Evolutionary conservation across 1,139 yeast genomes (phyloP), one percentile per base, ranked within the genome.

Genomic region (Kurtzmaniella quercitrusa): DNA sequence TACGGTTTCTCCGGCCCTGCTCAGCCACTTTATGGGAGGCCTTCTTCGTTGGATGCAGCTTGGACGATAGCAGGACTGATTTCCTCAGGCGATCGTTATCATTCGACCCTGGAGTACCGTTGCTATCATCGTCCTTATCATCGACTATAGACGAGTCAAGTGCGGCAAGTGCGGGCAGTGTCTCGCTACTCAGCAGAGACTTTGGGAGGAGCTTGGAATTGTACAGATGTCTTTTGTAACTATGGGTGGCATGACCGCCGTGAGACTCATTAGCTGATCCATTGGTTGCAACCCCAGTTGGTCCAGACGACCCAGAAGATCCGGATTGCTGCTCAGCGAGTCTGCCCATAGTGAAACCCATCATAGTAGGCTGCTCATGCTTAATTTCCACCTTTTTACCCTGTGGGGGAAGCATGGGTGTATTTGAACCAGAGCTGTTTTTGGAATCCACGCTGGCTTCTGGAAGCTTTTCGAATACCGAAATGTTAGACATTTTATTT

Each of bases 11-110:
- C 47, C 98, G 74, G 10, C 96, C 98, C 63, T 93, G 97, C 64
- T 93, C 98, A 0, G 98, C 98, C 23, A 88, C 74, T 59, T 93
- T 91, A 63, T 93, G 98, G 21, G 87, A 82, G 4, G 93, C 85
- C 53, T 83, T 83, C 59, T 85, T 83, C 24, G 76, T 70, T 0
- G 74, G 60, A 2, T 52, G 60, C 27, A 63, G 63, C 47, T 61
- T 65, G 43, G 63, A 67, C 14, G 36, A 31, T 7, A 14, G 5
- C 36, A 31, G 36, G 5, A 31, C 46, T 50, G 37, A 46, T 44
- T 12, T 44, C 40, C 34, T 34, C 44, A n/a, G 18, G 3, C 14
- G 12, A 27, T 14, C 41, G 12, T 27, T 18, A 23, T 19, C 37
- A 10, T 14, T 29, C 19, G 18, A 15, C 24, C 27, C 18, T 29